These are phyloP conservation scores for Adansonia gregorii DNA, from an alignment of 441 rosid genomes.

Conservation along the genomic window DNA sequence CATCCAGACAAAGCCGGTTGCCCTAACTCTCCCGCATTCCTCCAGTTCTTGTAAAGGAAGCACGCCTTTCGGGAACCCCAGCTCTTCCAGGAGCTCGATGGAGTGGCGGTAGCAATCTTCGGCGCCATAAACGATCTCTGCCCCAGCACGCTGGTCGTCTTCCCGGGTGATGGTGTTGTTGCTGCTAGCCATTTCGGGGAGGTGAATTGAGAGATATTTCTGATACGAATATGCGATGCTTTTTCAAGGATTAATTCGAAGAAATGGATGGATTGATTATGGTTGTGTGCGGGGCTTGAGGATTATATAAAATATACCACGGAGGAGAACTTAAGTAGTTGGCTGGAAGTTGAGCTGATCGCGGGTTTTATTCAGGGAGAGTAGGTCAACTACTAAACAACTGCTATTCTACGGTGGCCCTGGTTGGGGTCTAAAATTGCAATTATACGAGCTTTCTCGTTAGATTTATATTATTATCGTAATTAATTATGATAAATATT, in stretches of 20 bases:
- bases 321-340: background rate
- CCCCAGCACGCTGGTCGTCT: constrained; percentile 58
- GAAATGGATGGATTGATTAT: background rate
- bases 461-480: too few relatives aligned
- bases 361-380: background rate
- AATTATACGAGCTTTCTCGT: too few relatives aligned
- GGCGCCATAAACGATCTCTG: constrained; percentile 70
- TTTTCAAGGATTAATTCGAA: background rate
- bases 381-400: constrained; percentile 32
- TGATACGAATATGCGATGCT: background rate
- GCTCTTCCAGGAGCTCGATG: constrained; percentile 70
- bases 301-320: background rate
- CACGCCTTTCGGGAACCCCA: constrained; percentile 92
- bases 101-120: constrained; percentile 71
- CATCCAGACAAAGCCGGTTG: constrained; percentile 97
- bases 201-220: background rate
- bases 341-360: constrained; percentile 35
- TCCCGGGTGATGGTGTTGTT: background rate
- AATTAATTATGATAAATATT: too few relatives aligned
- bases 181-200: background rate
- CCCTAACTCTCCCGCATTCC: constrained; percentile 84
- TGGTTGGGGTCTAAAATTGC: background rate
- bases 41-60: constrained; percentile 77
- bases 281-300: background rate
- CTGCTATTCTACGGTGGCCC: background rate